Evolutionary conservation across 2,329 filamentous ascomycete species (phyloP).

Genomic region (Stachybotrys chlorohalonatus): DNA sequence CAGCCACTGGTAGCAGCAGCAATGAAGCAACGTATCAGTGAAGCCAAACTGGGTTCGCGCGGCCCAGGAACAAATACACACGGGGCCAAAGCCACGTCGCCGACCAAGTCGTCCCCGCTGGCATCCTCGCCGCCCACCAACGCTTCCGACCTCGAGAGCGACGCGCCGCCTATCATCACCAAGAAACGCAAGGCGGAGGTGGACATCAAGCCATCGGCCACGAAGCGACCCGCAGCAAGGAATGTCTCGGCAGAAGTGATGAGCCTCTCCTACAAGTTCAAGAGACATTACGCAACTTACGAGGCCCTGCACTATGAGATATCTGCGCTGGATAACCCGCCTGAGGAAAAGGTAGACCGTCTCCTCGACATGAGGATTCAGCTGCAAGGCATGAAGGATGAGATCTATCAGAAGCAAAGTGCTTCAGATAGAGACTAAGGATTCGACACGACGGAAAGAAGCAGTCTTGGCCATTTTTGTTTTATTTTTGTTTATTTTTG

Average conservation of each 20-base stretch:
- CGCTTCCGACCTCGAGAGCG: constrained; percentile 50
- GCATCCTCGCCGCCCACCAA: constrained; percentile 59
- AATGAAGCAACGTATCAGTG: constrained; percentile 37
- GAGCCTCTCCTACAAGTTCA: constrained; percentile 45
- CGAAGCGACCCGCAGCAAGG: constrained; percentile 21
- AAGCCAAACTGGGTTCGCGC: constrained; percentile 39
- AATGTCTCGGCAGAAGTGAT: constrained; percentile 33
- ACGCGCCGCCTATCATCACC: constrained; percentile 14
- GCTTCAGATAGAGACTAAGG: constrained; percentile 17
- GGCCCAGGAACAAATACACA: constrained; percentile 28
- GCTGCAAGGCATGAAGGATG: constrained; percentile 47
- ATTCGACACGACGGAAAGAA: constrained; percentile 4
- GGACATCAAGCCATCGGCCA: constrained; percentile 11
- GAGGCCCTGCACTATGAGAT: constrained; percentile 48
- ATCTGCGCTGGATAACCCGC: constrained; percentile 37
- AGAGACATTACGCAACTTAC: constrained; percentile 47
- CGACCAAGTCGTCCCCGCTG: constrained; percentile 54
- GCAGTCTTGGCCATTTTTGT: not conserved
- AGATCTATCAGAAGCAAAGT: constrained; percentile 41
- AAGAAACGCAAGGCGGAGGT: constrained; percentile 36
- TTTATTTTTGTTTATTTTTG: not conserved
- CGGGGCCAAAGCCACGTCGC: constrained; percentile 46
- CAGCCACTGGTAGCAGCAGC: constrained; percentile 22
- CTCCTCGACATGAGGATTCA: constrained; percentile 45
- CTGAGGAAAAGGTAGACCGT: constrained; percentile 38